Base-by-base conservation (phyloP, 2,329 filamentous ascomycete genomes). In the Botrytis fabae region DNA sequence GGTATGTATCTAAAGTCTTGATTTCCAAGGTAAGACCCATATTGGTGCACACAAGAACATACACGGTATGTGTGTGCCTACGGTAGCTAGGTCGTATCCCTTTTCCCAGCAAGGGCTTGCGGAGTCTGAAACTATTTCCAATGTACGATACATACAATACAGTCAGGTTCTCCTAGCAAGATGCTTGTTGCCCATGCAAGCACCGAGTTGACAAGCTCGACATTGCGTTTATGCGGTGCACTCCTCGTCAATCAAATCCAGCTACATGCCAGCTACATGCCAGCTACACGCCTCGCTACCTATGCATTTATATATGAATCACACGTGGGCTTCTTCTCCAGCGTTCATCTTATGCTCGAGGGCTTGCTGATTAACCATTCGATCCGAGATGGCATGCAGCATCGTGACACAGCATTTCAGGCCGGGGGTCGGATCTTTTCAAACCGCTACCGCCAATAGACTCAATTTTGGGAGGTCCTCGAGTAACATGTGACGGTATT, bases 321-420 rank as follows among this genome's bases (percentile, higher is more conserved):
- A 54, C 48, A 68, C 65, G 48, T 68, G 65, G 35, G 40, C 48
- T 57, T 57, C 48, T 44, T 57, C 48, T 69, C 65, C 65, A 57
- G 38, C 48, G 42, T 68, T 32, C 35, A 57, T 42, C 65, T 32
- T 32, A 20, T 32, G 38, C 64, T 68, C 22, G 25, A 40, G 51
- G 42, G 63, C 63, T 65, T 64, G 62, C 40, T 28, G n/a, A 22
- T n/a, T 32, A 28, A 12, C 35, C 32, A 38, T 28, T 66, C 44
- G 64, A 40, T 66, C 64, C 44, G 32, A 40, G 64, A 66, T 66
- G 64, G 32, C 46, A n/a, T 57, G 65, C 48, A 68, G 65, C 25
- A 68, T 68, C 65, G 64, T 68, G 35, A 68, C 22, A 68, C 61
- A 42, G 38, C 46, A 40, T 54, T 66, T 25, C 4, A 42, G n/a